Evolutionary conservation across 495 filamentous ascomycete species (phyloP).

Genomic region (Thozetella sp.): DNA sequence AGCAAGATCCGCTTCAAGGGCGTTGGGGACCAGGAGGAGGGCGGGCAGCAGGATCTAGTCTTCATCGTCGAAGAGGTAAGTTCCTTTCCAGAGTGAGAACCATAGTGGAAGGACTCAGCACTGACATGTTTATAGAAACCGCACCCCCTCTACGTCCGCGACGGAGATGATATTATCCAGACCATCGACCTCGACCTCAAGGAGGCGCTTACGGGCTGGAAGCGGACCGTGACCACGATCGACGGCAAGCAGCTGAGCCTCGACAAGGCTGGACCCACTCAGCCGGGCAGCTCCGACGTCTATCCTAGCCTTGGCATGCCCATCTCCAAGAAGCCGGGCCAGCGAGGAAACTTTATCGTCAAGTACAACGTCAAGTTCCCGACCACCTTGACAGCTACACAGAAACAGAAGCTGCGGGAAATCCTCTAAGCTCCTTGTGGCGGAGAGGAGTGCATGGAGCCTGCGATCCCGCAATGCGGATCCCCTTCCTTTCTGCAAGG

Average conservation of each 20-base stretch:
- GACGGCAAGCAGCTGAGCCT: slow-evolving; percentile 83
- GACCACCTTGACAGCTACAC: slow-evolving; percentile 65
- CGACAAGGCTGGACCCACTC: slow-evolving; percentile 78
- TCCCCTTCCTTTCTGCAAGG: neutral
- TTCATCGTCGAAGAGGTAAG: slow-evolving; percentile 93
- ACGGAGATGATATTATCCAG: slow-evolving; percentile 81
- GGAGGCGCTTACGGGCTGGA: slow-evolving; percentile 96
- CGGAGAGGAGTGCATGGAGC: neutral
- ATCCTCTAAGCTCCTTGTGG: slow-evolving; percentile 53
- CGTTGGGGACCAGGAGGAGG: slow-evolving; percentile 95
- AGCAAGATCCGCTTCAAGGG: slow-evolving; percentile 98
- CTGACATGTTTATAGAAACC: slow-evolving; percentile 64
- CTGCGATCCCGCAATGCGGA: neutral
- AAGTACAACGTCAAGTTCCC: slow-evolving; percentile 92
- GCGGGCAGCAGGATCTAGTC: slow-evolving; percentile 94
- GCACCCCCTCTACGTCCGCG: slow-evolving; percentile 78
- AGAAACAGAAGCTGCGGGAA: slow-evolving; percentile 79
- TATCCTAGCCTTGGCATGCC: slow-evolving; percentile 91
- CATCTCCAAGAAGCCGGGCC: slow-evolving; percentile 79
- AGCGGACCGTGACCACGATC: slow-evolving; percentile 87
- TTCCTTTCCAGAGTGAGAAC: neutral
- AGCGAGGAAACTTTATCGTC: slow-evolving; percentile 87
- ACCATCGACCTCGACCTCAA: slow-evolving; percentile 85
- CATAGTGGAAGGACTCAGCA: neutral
- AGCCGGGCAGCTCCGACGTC: slow-evolving; percentile 75